Conservation (phyloP, 1,284 basidiomycete genomes). For the Moesziomyces sp. region DNA sequence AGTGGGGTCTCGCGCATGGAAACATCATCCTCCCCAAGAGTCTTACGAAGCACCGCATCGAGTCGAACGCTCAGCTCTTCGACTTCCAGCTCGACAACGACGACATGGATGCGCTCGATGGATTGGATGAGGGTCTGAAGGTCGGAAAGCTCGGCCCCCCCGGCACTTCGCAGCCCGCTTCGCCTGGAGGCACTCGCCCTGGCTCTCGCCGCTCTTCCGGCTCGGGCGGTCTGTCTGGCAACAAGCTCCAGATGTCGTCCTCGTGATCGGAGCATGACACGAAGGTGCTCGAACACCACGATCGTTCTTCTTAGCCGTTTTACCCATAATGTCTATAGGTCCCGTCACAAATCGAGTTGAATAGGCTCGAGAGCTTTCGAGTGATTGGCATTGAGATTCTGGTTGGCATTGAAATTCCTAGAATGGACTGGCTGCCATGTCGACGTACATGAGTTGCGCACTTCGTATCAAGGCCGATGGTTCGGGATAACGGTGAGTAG, state of each 20-base stretch:
- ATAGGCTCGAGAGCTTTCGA: too few species aligned
- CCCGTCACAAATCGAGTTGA: too few species aligned
- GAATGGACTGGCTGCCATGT: too few species aligned
- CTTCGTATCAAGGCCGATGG: too few species aligned
- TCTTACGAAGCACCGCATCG: constrained; percentile 64
- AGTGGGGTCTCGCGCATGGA: constrained; percentile 59
- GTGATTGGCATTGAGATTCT: too few species aligned
- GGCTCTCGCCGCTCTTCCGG: constrained; percentile 62
- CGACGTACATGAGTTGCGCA: too few species aligned
- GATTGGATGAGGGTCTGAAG: constrained; percentile 49
- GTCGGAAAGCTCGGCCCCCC: constrained; percentile 64
- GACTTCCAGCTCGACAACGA: constrained; percentile 64
- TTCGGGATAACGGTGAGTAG: too few species aligned
- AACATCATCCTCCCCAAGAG: constrained; percentile 66
- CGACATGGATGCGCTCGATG: constrained; percentile 59
- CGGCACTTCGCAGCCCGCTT: constrained; percentile 62
- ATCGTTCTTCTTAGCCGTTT: too few species aligned
- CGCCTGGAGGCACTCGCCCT: constrained; percentile 54
- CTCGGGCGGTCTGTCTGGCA: constrained; percentile 59
- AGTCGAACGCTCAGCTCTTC: constrained; percentile 62
- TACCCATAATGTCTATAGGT: too few species aligned
- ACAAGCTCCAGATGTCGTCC: constrained; percentile 61
- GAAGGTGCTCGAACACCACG: too few species aligned
- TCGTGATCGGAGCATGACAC: constrained; percentile 5
- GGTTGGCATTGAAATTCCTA: too few species aligned